A percentile compares a stretch with the other conserved stretches of the same genome.
Evolutionary conservation across 1,284 basidiomycete genomes (phyloP).

Genomic region (Cryptococcus sp.): DNA sequence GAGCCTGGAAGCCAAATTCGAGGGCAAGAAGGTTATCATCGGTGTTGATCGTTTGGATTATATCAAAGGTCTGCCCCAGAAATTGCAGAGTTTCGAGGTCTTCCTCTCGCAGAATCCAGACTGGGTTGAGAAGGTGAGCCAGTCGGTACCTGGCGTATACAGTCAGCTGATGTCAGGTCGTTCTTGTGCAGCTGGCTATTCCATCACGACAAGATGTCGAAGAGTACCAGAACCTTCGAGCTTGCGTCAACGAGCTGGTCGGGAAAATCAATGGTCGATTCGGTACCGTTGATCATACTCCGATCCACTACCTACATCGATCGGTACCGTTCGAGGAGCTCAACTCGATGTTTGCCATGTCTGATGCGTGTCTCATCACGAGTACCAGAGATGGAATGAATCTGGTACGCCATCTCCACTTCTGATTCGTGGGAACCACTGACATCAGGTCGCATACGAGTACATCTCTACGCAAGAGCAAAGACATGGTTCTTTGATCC

Average conservation of each 20-base stretch:
- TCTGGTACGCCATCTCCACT: slow-evolving; percentile 58
- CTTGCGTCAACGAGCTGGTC: slow-evolving; percentile 95
- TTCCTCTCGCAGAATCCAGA: slow-evolving; percentile 97
- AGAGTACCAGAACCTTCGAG: slow-evolving; percentile 95
- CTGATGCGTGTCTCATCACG: slow-evolving; percentile 93
- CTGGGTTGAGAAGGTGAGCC: slow-evolving; percentile 87
- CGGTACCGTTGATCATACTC: slow-evolving; percentile 98
- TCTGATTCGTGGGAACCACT: not conserved
- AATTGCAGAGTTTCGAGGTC: slow-evolving; percentile 91
- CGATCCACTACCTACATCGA: slow-evolving; percentile 98
- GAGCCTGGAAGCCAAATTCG: slow-evolving; percentile 81
- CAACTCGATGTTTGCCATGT: slow-evolving; percentile 91
- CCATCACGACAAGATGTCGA: slow-evolving; percentile 97
- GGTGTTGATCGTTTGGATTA: slow-evolving; percentile 98
- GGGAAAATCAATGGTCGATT: slow-evolving; percentile 97
- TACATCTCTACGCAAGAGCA: slow-evolving; percentile 94
- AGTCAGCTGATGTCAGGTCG: slow-evolving; percentile 58
- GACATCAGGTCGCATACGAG: slow-evolving; percentile 88
- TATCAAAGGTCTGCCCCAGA: slow-evolving; percentile 99
- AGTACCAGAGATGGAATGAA: slow-evolving; percentile 99
- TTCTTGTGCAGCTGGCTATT: slow-evolving; percentile 93
- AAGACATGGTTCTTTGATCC: slow-evolving; percentile 90
- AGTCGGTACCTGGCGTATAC: not conserved
- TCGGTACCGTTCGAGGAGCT: slow-evolving; percentile 89
- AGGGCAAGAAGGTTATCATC: slow-evolving; percentile 94